phyloP scores from a whole-genome alignment of 352 stramenopile genomes.

The Thraustochytrium striatum region DNA sequence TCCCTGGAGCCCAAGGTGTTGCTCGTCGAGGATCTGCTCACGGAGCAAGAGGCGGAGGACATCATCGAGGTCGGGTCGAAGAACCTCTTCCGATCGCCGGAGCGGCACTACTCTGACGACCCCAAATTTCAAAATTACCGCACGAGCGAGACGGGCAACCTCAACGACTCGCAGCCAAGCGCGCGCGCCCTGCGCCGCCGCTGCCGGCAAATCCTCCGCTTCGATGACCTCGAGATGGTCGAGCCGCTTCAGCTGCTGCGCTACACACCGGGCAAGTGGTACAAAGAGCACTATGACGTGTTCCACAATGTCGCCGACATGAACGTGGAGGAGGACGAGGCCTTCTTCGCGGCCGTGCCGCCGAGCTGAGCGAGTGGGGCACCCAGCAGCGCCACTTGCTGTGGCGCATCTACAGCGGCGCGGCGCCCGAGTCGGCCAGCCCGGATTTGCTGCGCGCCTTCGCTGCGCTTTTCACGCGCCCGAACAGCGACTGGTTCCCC shows the following conservation, averaged over 20 bases:
- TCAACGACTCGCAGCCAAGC: not conserved
- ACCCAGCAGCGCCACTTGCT: slow-evolving; percentile 12
- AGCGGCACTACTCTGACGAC: slow-evolving; percentile 41
- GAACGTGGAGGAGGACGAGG: not conserved
- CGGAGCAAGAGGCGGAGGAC: not conserved
- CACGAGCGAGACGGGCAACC: slow-evolving; percentile 42
- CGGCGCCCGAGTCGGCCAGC: not conserved
- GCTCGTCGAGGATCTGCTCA: not conserved
- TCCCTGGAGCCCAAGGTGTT: not conserved
- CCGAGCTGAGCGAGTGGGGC: not conserved
- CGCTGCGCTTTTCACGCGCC: not conserved
- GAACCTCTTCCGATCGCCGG: slow-evolving; percentile 40
- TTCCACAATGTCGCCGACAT: not conserved
- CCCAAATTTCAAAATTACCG: slow-evolving; percentile 41
- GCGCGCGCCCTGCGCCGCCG: not conserved
- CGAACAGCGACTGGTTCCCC: not conserved
- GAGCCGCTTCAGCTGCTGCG: slow-evolving; percentile 32
- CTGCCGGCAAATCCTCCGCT: slow-evolving; percentile 8
- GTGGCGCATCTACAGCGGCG: slow-evolving; percentile 7
- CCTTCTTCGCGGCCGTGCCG: not conserved
- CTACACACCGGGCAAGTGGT: slow-evolving; percentile 46
- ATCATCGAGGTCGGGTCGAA: slow-evolving; percentile 19
- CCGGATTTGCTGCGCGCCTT: not conserved
- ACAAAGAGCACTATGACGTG: slow-evolving; percentile 50
- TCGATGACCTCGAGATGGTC: slow-evolving; percentile 34